phyloP scores from a whole-genome alignment of 345 rosid species.

The Combretum micranthum region DNA sequence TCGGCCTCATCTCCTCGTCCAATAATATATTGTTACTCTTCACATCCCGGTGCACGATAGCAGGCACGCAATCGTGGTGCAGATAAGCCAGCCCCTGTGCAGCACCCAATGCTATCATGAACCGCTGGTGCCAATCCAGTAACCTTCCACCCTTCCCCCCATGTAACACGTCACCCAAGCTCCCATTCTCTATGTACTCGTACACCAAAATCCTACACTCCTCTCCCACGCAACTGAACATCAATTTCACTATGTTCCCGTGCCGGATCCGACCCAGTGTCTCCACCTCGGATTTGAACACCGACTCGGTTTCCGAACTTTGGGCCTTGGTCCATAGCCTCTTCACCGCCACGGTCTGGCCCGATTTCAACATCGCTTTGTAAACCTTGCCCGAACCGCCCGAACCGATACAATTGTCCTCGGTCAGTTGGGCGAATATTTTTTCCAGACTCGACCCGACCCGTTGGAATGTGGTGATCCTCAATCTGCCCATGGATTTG shows the following conservation, averaged over 20 bases:
- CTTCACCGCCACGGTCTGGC: slow-evolving; percentile 64
- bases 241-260: slow-evolving; percentile 49
- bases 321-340: slow-evolving; percentile 27
- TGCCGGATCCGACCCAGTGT: slow-evolving; percentile 58
- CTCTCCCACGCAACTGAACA: slow-evolving; percentile 41
- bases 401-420: slow-evolving; percentile 44
- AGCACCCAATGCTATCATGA: slow-evolving; percentile 43
- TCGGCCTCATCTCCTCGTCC: slow-evolving; percentile 54
- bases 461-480: slow-evolving; percentile 51
- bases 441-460: slow-evolving; percentile 39
- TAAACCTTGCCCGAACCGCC: slow-evolving; percentile 73
- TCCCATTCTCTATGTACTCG: slow-evolving; percentile 73
- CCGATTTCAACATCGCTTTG: slow-evolving; percentile 39
- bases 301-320: slow-evolving; percentile 24
- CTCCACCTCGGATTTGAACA: slow-evolving; percentile 52
- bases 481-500: slow-evolving; percentile 28
- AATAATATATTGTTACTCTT: slow-evolving; percentile 68
- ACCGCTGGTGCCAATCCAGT: slow-evolving; percentile 43
- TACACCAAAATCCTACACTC: slow-evolving; percentile 44
- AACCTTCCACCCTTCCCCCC: slow-evolving; percentile 19
- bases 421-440: slow-evolving; percentile 28
- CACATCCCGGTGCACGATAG: slow-evolving; percentile 74
- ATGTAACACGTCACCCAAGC: slow-evolving; percentile 63
- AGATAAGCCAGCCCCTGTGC: slow-evolving; percentile 68
- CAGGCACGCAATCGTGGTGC: slow-evolving; percentile 64